Evolutionary conservation across 148 eudicot species (phyloP).

Genomic region (Arbutus unedo): DNA sequence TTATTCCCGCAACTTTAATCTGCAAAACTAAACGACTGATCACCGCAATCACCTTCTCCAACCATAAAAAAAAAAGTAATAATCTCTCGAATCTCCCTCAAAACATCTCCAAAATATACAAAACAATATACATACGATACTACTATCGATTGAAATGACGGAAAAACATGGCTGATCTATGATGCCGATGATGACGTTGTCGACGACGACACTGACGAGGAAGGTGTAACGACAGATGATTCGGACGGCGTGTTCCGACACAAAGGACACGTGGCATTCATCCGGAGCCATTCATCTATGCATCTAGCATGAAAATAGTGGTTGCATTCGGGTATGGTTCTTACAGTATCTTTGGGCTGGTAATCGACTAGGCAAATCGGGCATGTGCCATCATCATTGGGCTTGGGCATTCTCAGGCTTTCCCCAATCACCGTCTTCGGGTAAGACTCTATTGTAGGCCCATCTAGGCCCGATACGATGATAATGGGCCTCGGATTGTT

Average conservation of each 20-base stretch:
- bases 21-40: neutral
- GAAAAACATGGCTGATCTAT: neutral
- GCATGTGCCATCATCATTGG: constrained; percentile 47
- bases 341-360: constrained; percentile 56
- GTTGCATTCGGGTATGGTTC: constrained; percentile 70
- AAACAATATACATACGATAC: neutral
- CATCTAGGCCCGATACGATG: neutral
- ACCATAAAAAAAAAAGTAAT: neutral
- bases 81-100: neutral
- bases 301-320: constrained; percentile 81
- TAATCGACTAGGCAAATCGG: constrained; percentile 76
- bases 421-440: neutral
- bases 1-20: neutral
- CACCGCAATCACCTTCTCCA: neutral
- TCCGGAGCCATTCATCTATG: constrained; percentile 78
- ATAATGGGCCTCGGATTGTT: constrained; percentile 36
- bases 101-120: neutral
- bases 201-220: constrained; percentile 1
- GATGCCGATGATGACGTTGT: neutral
- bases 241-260: constrained; percentile 63
- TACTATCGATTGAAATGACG: neutral
- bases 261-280: constrained; percentile 76
- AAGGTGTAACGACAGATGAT: constrained; percentile 19
- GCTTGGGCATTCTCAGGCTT: constrained; percentile 47
- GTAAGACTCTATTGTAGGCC: constrained; percentile 13